Percentiles rank a stretch among this genome's conserved stretches.
phyloP scores from a whole-genome alignment of 768 basidiomycete species.

The Lentinula sp. region DNA sequence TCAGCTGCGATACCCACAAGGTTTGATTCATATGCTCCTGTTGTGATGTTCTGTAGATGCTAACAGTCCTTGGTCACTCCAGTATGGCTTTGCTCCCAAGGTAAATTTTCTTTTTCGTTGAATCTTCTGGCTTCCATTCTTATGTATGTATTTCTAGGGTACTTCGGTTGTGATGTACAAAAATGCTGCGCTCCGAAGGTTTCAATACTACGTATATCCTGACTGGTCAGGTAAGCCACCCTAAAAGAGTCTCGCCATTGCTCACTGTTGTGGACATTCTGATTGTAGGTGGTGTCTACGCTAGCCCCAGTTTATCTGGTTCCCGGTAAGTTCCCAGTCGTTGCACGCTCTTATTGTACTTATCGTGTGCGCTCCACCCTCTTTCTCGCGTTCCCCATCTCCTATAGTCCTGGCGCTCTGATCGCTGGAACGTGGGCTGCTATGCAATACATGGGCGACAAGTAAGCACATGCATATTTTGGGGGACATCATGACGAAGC shows the following conservation, averaged over 20 bases:
- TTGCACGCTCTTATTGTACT: not conserved
- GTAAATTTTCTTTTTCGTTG: slow-evolving; percentile 25
- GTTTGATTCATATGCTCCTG: slow-evolving; percentile 25
- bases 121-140: not conserved
- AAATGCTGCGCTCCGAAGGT: slow-evolving; percentile 61
- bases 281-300: slow-evolving; percentile 78
- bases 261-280: not conserved
- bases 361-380: not conserved
- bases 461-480: slow-evolving; percentile 40
- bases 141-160: slow-evolving; percentile 40
- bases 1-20: slow-evolving; percentile 96
- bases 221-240: slow-evolving; percentile 60
- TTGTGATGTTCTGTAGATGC: not conserved
- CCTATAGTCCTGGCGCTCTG: slow-evolving; percentile 74
- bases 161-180: slow-evolving; percentile 96
- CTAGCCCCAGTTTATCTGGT: slow-evolving; percentile 83
- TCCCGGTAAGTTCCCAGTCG: slow-evolving; percentile 54
- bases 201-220: slow-evolving; percentile 85
- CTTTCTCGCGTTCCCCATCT: not conserved
- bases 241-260: not conserved
- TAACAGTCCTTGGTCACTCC: slow-evolving; percentile 7
- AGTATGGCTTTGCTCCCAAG: slow-evolving; percentile 96
- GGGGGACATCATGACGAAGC: not conserved
- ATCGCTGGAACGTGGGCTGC: slow-evolving; percentile 97
- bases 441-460: slow-evolving; percentile 86